A percentile compares a stretch with the other conserved stretches of the same genome.
These are phyloP conservation scores for Cordyceps tenuipes DNA, from an alignment of 2,329 filamentous ascomycete species.

Conservation along the genomic window DNA sequence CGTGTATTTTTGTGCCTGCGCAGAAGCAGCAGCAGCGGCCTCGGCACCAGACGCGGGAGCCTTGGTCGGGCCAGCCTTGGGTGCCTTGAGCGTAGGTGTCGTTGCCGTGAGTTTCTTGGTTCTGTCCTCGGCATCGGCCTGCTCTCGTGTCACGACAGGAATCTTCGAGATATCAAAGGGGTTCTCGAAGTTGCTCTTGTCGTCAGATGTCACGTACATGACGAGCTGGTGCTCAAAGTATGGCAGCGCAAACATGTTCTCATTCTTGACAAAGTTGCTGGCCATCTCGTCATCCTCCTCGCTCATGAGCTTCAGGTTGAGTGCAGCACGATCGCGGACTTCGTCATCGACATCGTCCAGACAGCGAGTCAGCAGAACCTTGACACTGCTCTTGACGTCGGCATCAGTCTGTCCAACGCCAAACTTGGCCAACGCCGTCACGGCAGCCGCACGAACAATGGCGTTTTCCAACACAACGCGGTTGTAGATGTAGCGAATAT, in stretches of 20 bases:
- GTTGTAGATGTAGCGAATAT: slow-evolving; percentile 99
- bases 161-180: slow-evolving; percentile 90
- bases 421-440: slow-evolving; percentile 93
- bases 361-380: slow-evolving; percentile 85
- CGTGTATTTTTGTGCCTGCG: slow-evolving; percentile 78
- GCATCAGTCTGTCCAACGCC: slow-evolving; percentile 93
- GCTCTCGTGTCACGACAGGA: slow-evolving; percentile 88
- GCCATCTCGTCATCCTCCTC: slow-evolving; percentile 87
- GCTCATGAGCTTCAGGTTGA: slow-evolving; percentile 86
- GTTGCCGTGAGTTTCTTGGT: slow-evolving; percentile 95
- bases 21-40: slow-evolving; percentile 65
- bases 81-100: slow-evolving; percentile 88
- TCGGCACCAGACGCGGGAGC: slow-evolving; percentile 61
- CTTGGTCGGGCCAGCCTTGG: slow-evolving; percentile 71
- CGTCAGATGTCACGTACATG: slow-evolving; percentile 91
- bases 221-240: slow-evolving; percentile 96
- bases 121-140: slow-evolving; percentile 90
- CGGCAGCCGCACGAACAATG: slow-evolving; percentile 87
- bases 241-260: slow-evolving; percentile 90
- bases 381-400: slow-evolving; percentile 92
- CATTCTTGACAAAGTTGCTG: slow-evolving; percentile 85
- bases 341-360: slow-evolving; percentile 97
- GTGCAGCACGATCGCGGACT: slow-evolving; percentile 86
- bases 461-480: slow-evolving; percentile 95
- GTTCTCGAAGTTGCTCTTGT: slow-evolving; percentile 72